These are phyloP conservation scores for Hemisphaericaspora subhashii DNA, from an alignment of 1,139 yeast species.

Conservation along the genomic window DNA sequence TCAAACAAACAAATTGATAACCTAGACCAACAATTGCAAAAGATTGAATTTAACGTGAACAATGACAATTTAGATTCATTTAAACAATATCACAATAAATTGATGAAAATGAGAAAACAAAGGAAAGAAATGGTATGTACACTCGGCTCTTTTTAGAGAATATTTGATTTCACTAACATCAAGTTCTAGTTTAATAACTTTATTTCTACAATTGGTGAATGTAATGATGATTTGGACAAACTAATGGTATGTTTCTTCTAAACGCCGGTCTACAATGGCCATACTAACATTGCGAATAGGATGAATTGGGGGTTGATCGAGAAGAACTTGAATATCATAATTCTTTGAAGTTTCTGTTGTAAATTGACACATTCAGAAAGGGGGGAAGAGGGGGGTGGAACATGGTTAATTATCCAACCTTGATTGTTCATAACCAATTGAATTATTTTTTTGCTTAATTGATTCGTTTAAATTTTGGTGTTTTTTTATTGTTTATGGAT, in stretches of 20 bases:
- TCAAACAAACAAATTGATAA: neutral
- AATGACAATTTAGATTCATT: neutral
- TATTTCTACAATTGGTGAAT: constrained; percentile 3
- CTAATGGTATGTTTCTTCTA: constrained; percentile 8
- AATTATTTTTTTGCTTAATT: too few species aligned
- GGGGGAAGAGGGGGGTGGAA: too few species aligned
- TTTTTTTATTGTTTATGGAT: too few species aligned
- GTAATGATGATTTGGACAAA: constrained; percentile 2
- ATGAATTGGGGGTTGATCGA: constrained; percentile 7
- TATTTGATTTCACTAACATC: neutral
- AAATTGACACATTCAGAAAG: too few species aligned
- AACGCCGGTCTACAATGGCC: neutral
- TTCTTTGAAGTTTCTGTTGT: neutral
- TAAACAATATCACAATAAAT: constrained; percentile 1
- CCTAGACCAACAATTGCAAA: neutral
- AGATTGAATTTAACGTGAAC: neutral
- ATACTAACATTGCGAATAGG: constrained; percentile 6
- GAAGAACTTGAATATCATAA: constrained; percentile 3
- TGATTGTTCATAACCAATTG: too few species aligned
- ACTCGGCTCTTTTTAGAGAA: neutral
- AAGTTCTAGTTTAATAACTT: constrained; percentile 4
- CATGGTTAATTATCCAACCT: too few species aligned
- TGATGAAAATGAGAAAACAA: constrained; percentile 4
- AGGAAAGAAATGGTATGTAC: constrained; percentile 7
- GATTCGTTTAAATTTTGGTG: too few species aligned